Percentiles rank a stretch among this genome's conserved stretches.
Evolutionary conservation across 2,329 filamentous ascomycete species (phyloP).

Genomic region (Dichotomopilus funicola): DNA sequence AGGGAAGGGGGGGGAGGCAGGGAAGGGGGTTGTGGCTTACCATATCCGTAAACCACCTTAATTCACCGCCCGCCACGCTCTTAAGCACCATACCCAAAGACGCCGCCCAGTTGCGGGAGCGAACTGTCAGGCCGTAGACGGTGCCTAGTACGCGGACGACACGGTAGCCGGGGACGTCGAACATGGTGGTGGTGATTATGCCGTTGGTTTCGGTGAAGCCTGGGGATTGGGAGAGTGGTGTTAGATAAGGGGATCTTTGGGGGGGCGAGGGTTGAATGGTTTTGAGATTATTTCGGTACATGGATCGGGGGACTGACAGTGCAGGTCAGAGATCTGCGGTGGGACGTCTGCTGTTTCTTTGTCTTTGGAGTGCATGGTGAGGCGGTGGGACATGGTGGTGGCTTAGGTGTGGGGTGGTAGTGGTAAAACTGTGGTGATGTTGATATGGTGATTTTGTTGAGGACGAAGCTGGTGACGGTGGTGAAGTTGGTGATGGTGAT

Average conservation of each 20-base stretch:
- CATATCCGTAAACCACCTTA: constrained; percentile 53
- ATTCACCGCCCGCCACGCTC: constrained; percentile 52
- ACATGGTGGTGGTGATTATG: constrained; percentile 57
- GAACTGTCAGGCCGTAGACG: constrained; percentile 36
- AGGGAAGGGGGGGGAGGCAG: background rate
- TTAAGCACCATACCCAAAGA: constrained; percentile 50
- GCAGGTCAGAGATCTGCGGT: constrained; percentile 34
- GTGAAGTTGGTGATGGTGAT: too few species aligned
- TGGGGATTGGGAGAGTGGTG: background rate
- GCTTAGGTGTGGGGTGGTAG: background rate
- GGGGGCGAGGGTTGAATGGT: background rate
- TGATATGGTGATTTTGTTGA: too few species aligned
- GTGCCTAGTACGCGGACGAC: constrained; percentile 51
- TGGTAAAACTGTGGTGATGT: too few species aligned
- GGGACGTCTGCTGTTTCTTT: constrained; percentile 17
- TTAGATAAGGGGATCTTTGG: too few species aligned
- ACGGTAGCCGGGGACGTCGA: constrained; percentile 55
- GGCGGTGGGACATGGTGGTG: constrained; percentile 14
- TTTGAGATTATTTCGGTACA: background rate
- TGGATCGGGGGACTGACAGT: constrained; percentile 32
- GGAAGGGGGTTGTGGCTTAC: constrained; percentile 21
- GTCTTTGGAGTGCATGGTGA: constrained; percentile 12
- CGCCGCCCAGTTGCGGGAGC: constrained; percentile 52
- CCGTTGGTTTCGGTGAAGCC: constrained; percentile 54
- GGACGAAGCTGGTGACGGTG: too few species aligned